Evolutionary conservation across 257 asterid species (phyloP).

Genomic region (Echium plantagineum): DNA sequence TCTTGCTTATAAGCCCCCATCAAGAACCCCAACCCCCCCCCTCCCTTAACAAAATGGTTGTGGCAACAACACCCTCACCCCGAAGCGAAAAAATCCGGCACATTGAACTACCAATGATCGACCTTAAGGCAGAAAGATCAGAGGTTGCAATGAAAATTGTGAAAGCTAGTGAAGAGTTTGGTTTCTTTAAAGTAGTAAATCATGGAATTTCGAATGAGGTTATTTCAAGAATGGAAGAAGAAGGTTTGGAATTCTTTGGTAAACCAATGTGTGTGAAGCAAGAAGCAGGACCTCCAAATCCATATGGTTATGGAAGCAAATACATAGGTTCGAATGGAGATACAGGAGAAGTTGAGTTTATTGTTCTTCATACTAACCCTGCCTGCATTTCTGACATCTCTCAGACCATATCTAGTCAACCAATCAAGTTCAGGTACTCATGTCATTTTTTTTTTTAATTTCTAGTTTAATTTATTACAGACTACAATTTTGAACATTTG

Average conservation of each 20-base stretch:
- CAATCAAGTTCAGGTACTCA: conserved; percentile 46
- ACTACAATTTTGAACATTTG: background rate
- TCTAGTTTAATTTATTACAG: background rate
- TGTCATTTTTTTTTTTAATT: background rate
- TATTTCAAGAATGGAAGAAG: conserved; percentile 39
- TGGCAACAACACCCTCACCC: conserved; percentile 16
- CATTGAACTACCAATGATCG: conserved; percentile 49
- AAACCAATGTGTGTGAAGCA: conserved; percentile 43
- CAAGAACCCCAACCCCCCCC: background rate
- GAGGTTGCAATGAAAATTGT: conserved; percentile 34
- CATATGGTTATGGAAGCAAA: conserved; percentile 62
- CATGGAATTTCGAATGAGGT: conserved; percentile 51
- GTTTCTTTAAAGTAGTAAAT: conserved; percentile 71
- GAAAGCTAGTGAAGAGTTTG: conserved; percentile 56
- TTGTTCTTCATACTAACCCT: conserved; percentile 45
- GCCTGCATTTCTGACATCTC: conserved; percentile 18
- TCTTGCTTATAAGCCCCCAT: background rate
- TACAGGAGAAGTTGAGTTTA: conserved; percentile 62
- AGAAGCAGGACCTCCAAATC: conserved; percentile 45
- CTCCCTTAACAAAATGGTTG: conserved; percentile 17
- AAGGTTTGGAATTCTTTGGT: conserved; percentile 44
- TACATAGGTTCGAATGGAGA: conserved; percentile 70
- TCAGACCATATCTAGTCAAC: conserved; percentile 11
- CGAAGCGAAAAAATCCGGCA: conserved; percentile 31
- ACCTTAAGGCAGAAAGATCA: conserved; percentile 29